phyloP scores from a whole-genome alignment of 2,329 filamentous ascomycete genomes.

The Ophiobolus disseminans region DNA sequence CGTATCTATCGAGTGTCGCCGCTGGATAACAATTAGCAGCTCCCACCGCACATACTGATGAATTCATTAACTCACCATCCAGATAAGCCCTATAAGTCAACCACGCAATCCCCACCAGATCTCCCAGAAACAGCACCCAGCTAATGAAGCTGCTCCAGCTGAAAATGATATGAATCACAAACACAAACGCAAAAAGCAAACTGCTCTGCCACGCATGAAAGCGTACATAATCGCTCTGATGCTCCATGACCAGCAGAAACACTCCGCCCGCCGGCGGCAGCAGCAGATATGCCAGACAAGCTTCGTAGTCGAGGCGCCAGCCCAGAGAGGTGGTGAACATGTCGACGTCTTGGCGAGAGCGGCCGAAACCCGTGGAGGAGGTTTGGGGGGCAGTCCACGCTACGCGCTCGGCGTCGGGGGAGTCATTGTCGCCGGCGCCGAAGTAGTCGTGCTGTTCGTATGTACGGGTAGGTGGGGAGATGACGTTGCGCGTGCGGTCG shows the following conservation, averaged over 20 bases:
- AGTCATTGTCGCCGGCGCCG: constrained; percentile 18
- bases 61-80: constrained; percentile 68
- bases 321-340: constrained; percentile 89
- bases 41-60: background rate
- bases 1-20: constrained; percentile 71
- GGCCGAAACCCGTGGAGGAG: constrained; percentile 28
- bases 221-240: constrained; percentile 95
- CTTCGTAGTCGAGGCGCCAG: constrained; percentile 86
- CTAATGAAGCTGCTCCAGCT: constrained; percentile 84
- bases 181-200: constrained; percentile 76
- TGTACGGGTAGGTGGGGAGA: constrained; percentile 41
- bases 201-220: constrained; percentile 98
- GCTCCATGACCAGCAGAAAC: constrained; percentile 81
- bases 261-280: constrained; percentile 87
- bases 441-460: constrained; percentile 54
- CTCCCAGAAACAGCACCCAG: constrained; percentile 80
- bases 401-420: constrained; percentile 33
- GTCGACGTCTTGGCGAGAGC: constrained; percentile 69
- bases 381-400: constrained; percentile 35
- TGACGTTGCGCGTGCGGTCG: constrained; percentile 41
- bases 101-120: constrained; percentile 77
- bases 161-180: constrained; percentile 80
- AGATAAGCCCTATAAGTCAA: constrained; percentile 80
- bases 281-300: constrained; percentile 84
- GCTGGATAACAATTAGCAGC: constrained; percentile 51